These are phyloP conservation scores for Daldinia childiae DNA, from an alignment of 495 filamentous ascomycete genomes.

Conservation along the genomic window DNA sequence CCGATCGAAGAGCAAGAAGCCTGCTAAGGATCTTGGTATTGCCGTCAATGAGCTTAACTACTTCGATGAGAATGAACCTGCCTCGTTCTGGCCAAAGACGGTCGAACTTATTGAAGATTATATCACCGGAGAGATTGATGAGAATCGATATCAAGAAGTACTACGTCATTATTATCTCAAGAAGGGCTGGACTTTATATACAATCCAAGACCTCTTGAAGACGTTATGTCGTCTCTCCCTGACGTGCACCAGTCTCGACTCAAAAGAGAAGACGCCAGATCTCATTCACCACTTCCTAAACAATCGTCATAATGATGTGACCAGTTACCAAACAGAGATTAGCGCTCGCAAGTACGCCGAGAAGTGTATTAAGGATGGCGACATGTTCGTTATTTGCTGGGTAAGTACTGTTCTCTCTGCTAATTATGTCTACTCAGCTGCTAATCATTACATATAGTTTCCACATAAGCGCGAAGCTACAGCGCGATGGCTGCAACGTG, in stretches of 20 bases:
- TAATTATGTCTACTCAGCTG: neutral
- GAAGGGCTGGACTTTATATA: constrained; percentile 89
- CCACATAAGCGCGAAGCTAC: constrained; percentile 66
- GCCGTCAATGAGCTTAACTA: constrained; percentile 61
- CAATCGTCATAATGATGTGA: constrained; percentile 80
- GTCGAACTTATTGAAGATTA: constrained; percentile 81
- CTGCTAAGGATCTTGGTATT: constrained; percentile 81
- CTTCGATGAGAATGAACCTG: constrained; percentile 54
- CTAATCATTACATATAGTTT: constrained; percentile 54
- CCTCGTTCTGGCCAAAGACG: constrained; percentile 62
- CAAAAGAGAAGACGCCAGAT: constrained; percentile 89
- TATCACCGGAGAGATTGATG: constrained; percentile 84
- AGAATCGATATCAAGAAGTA: constrained; percentile 83
- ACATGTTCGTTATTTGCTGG: constrained; percentile 85
- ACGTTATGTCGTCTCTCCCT: constrained; percentile 79
- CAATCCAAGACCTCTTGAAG: constrained; percentile 83
- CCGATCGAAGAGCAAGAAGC: constrained; percentile 73
- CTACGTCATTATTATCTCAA: constrained; percentile 88
- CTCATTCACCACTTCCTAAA: constrained; percentile 84
- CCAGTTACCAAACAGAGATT: constrained; percentile 84
- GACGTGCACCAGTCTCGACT: constrained; percentile 77
- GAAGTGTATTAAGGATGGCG: constrained; percentile 85
- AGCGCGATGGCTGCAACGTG: constrained; percentile 76
- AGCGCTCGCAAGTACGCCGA: constrained; percentile 87
- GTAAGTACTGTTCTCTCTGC: constrained; percentile 62